Percentiles rank a stretch among this genome's conserved stretches.
Conservation (phyloP, 169 alveolate genomes). For the Plasmodium adleri region DNA sequence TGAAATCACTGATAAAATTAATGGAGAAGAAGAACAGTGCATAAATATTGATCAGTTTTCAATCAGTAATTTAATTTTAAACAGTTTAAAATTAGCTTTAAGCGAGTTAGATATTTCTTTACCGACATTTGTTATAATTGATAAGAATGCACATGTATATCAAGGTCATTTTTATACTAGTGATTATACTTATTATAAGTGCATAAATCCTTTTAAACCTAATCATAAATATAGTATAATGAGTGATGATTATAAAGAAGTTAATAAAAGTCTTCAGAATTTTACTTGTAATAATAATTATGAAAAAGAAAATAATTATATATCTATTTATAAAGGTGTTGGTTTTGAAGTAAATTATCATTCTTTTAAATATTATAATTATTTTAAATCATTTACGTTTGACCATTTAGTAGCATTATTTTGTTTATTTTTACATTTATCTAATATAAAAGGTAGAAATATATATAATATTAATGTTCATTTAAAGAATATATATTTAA, state of each 20-base stretch:
- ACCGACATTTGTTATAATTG: conserved; percentile 56
- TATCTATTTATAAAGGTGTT: conserved; percentile 33
- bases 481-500: conserved; percentile 47
- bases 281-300: neutral
- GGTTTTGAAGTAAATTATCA: conserved; percentile 73
- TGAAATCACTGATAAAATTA: conserved; percentile 39
- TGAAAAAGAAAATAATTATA: conserved; percentile 17
- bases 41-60: conserved; percentile 29
- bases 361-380: conserved; percentile 60
- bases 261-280: neutral
- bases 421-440: conserved; percentile 44
- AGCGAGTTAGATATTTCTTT: conserved; percentile 48
- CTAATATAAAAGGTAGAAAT: conserved; percentile 58
- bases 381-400: conserved; percentile 48
- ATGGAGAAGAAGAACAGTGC: conserved; percentile 35
- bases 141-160: conserved; percentile 43
- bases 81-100: conserved; percentile 38
- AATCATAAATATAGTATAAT: conserved; percentile 16
- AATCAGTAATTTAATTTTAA: conserved; percentile 32
- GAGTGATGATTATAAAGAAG: neutral
- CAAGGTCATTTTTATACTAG: conserved; percentile 62
- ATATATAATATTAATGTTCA: conserved; percentile 37
- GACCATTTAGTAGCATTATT: conserved; percentile 66
- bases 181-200: conserved; percentile 57
- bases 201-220: conserved; percentile 32